Evolutionary conservation across 2,329 filamentous ascomycete genomes (phyloP), one percentile per base, ranked within the genome.

Genomic region (Talaromyces albobiverticillius): DNA sequence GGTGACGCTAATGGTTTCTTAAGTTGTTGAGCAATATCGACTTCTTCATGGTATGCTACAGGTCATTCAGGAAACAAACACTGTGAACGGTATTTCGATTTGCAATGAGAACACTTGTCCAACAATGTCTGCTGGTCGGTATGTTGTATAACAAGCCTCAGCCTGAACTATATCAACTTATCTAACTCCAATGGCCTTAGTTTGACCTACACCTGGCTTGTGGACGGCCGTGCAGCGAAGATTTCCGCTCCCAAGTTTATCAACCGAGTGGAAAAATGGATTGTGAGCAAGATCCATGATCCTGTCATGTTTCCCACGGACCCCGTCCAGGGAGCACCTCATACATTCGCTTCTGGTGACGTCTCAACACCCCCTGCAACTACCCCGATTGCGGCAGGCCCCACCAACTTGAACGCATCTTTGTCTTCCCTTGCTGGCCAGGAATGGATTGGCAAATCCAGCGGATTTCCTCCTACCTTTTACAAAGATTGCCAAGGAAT

Each of bases 161-260:
- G 32, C 29, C 29, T 51, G 18, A 22, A 46, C 23, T 58, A 32
- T 29, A 46, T 13, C 9, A 11, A 18, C 9, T 36, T 49, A 25
- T 29, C 22, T 31, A 31, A 14, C 67, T 53, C 67, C 58, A 52
- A 38, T 53, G 38, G 23, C 11, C 10, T n/a, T 45, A 95, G 94
- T 65, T 88, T 95, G 72, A 95, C 90, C 23, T 97, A 96, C 72
- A 96, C 92, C 46, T 97, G 93, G 93, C 83, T 97, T 52, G 95
- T 96, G 73, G 86, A 87, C 61, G 86, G 89, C 64, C 85, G 88
- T 67, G 91, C 93, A 10, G 91, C 95, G 60, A 93, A 95, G 73
- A 88, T 97, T 40, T 91, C 93, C 3, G 93, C 93, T 6, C 86
- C 86, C 58, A 91, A 95, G 71, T 97, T 97, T 76, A 94, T 96